Base-by-base conservation (phyloP, 352 stramenopile species). In the Phytophthora foliorum region DNA sequence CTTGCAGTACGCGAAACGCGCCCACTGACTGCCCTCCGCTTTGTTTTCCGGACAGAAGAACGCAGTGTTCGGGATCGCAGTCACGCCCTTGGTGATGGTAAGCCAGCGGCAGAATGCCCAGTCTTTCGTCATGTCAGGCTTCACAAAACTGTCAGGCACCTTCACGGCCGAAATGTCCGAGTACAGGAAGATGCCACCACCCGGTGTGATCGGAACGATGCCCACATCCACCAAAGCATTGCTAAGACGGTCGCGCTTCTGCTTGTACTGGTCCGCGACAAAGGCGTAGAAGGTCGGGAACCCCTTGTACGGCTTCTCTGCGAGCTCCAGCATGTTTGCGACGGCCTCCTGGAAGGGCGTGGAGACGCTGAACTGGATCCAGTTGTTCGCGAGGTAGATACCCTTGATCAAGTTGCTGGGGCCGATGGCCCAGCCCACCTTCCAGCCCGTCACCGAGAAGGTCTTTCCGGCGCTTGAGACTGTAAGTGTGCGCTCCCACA, bases 1-100 rank as follows among this genome's bases (percentile, higher is more conserved):
- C 84, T 99, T 99, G 84, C 96, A 99, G 80, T 98, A 99, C 31
- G 95, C 95, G 68, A 99, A 98, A 46, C 96, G 92, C 5, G 88
- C 93, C 72, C 92, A 89, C 32, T 88, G 74, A 57, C 87, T 80
- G 38, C 85, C 87, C 27, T 89, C 74, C 9, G 61, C 51, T 42
- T 96, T 91, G 73, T 97, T 97, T 32, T 75, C 81, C 21, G 75
- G 29, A 48, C 81, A 89, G 62, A 98, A 98, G 78, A 99, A 99
- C 36, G 94, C 91, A 42, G 78, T 93, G 21, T 86, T 96, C 25
- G 94, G 95, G 78, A 98, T 99, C 21, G 92, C 86, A 5, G 93
- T 97, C 64, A 98, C 95, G 39, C 92, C 90, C 56, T 94, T 95
- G 48, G 84, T 80, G 60, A 95, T 87, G 46, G 95, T 98, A 45